Evolutionary conservation across 805 yeast species (phyloP).

Genomic region (Metschnikowia hibisci): DNA sequence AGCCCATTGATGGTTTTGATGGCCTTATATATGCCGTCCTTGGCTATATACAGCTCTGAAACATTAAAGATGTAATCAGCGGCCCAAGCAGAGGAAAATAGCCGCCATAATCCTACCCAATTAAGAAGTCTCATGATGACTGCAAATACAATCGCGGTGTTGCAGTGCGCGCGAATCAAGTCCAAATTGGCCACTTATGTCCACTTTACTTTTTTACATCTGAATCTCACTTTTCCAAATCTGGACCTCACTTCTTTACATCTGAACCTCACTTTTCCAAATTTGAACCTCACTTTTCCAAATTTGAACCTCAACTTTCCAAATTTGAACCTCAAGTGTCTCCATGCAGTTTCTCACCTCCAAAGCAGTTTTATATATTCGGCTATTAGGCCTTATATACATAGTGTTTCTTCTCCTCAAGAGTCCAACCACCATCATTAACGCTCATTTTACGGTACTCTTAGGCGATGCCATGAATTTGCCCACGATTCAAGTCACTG

Average conservation of each 20-base stretch:
- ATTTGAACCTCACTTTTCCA: neutral
- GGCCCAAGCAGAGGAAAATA: constrained; percentile 16
- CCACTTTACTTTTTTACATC: neutral
- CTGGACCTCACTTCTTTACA: too few relatives aligned
- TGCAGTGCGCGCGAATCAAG: neutral
- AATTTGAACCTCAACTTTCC: too few relatives aligned
- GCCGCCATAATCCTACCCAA: too few relatives aligned
- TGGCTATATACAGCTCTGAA: constrained; percentile 12
- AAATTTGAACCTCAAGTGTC: too few relatives aligned
- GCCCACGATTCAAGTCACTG: constrained; percentile 28
- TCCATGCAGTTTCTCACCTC: constrained; percentile 52
- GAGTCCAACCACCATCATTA: constrained; percentile 43
- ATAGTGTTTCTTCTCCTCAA: constrained; percentile 45
- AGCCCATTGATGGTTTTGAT: constrained; percentile 39
- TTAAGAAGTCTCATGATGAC: neutral
- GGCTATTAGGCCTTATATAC: constrained; percentile 43
- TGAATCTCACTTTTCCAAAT: neutral
- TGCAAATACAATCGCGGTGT: constrained; percentile 4
- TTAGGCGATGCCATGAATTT: constrained; percentile 59
- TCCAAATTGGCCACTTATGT: too few relatives aligned
- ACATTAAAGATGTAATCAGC: constrained; percentile 10
- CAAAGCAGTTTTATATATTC: constrained; percentile 42
- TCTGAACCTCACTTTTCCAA: too few relatives aligned
- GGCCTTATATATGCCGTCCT: constrained; percentile 33
- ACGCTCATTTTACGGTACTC: constrained; percentile 46